Percentiles rank a stretch among this genome's conserved stretches.
phyloP scores from a whole-genome alignment of 208 protist species.

The Trypanosoma congolense region DNA sequence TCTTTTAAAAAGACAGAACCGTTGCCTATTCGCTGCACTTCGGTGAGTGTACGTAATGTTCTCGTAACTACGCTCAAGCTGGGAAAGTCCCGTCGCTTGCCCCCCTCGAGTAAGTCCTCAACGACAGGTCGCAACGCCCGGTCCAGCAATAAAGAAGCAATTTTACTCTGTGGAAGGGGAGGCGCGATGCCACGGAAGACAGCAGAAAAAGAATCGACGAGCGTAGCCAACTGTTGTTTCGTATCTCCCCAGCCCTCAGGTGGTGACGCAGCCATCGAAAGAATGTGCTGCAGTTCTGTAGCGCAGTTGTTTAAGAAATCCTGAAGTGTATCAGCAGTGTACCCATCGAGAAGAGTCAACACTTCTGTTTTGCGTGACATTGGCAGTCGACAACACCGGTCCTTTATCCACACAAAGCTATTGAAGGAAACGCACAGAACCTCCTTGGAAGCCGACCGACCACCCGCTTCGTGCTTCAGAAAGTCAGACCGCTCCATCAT shows the following conservation, averaged over 20 bases:
- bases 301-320: slow-evolving; percentile 12
- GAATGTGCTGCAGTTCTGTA: slow-evolving; percentile 11
- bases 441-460: slow-evolving; percentile 3
- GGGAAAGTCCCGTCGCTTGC: background rate
- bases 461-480: slow-evolving; percentile 7
- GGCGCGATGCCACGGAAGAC: slow-evolving; percentile 7
- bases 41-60: background rate
- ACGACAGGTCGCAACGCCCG: slow-evolving; percentile 10
- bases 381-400: background rate
- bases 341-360: slow-evolving; percentile 6
- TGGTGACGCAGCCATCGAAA: slow-evolving; percentile 5
- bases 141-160: slow-evolving; percentile 17
- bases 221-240: background rate
- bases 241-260: background rate
- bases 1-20: background rate
- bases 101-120: slow-evolving; percentile 11
- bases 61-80: background rate
- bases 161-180: slow-evolving; percentile 2
- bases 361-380: slow-evolving; percentile 9
- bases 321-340: slow-evolving; percentile 13
- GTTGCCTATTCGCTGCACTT: background rate
- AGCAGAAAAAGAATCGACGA: background rate
- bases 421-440: slow-evolving; percentile 12
- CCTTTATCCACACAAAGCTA: slow-evolving; percentile 21
- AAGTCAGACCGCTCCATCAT: slow-evolving; percentile 18